A percentile compares a stretch with the other conserved stretches of the same genome.
These are phyloP conservation scores for Jamesozyma lodderae DNA, from an alignment of 805 yeast genomes.

Conservation along the genomic window DNA sequence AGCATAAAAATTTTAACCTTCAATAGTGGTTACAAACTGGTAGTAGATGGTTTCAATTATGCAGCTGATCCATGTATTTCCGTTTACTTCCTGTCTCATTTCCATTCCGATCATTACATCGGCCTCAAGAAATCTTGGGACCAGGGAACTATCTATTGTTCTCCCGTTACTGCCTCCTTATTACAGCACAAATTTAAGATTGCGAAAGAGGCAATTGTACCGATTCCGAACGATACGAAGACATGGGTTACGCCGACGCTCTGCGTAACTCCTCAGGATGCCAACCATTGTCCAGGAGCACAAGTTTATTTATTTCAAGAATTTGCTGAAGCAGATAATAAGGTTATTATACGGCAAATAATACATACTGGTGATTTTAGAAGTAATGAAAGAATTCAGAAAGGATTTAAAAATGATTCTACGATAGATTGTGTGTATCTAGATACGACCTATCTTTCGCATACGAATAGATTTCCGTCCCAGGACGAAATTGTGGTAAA, in stretches of 20 bases:
- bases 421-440: conserved; percentile 58
- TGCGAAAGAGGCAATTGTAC: conserved; percentile 28
- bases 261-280: conserved; percentile 60
- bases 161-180: conserved; percentile 57
- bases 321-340: conserved; percentile 7
- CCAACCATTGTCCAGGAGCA: conserved; percentile 97
- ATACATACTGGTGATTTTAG: conserved; percentile 95
- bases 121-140: conserved; percentile 76
- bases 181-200: conserved; percentile 47
- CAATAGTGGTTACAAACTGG: conserved; percentile 30
- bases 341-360: conserved; percentile 11
- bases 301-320: conserved; percentile 64
- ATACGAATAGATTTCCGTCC: conserved; percentile 58
- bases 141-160: conserved; percentile 62
- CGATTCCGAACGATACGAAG: conserved; percentile 36
- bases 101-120: conserved; percentile 90
- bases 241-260: conserved; percentile 35
- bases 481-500: conserved; percentile 59
- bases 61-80: conserved; percentile 36
- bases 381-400: conserved; percentile 39
- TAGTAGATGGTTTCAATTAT: conserved; percentile 57
- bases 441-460: conserved; percentile 89
- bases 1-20: conserved; percentile 45
- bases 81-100: conserved; percentile 66
- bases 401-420: conserved; percentile 10